Evolutionary conservation across 805 yeast genomes (phyloP), one percentile per base, ranked within the genome.

Genomic region (Candida vartiovaarae): DNA sequence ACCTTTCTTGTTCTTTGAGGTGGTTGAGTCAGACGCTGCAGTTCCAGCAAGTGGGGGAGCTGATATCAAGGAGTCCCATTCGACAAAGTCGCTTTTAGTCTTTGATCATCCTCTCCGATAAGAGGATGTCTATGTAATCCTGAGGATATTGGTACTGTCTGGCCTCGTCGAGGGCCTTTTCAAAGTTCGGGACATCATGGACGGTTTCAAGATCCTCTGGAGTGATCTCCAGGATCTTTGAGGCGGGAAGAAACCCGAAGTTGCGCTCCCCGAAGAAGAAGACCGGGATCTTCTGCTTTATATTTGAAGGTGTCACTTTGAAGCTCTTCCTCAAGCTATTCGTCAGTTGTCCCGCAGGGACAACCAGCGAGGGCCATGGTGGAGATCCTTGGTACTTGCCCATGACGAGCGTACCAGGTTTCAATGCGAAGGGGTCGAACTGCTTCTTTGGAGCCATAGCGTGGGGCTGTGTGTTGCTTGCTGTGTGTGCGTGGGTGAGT

Each of bases 251-350:
- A 25, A 4, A 8, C 6, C 41, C 38, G 27, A 42, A 44, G 15
- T 25, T 42, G 8, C 30, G 10, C 24, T 48, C 51, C 10, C 44
- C 47, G 24, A 48, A 36, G 40, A 45, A 48, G 27, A 15, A 27
- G 8, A 48, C 42, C 36, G 36, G 41, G 3, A 38, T 20, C 15
- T 32, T 32, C 20, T n/a, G 15, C 33, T 32, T 32, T 32, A 20
- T 32, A 32, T n/a, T 20, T 20, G 15, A 36, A 24, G 20, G 23
- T 8, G 33, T 9, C 20, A 15, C 20, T 27, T 36, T 29, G 4
- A 32, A 33, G 10, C 38, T 27, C 40, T 35, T 30, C 37, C 28
- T 37, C 8, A 20, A 8, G 24, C 3, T 33, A 15, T 8, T 6
- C 33, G n/a, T 41, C 9, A 23, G 29, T 25, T 28, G 41, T 38